Percentiles rank a stretch among this genome's conserved stretches.
phyloP scores from a whole-genome alignment of 176 grass and related monocot genomes.

The Panicum miliaceum region DNA sequence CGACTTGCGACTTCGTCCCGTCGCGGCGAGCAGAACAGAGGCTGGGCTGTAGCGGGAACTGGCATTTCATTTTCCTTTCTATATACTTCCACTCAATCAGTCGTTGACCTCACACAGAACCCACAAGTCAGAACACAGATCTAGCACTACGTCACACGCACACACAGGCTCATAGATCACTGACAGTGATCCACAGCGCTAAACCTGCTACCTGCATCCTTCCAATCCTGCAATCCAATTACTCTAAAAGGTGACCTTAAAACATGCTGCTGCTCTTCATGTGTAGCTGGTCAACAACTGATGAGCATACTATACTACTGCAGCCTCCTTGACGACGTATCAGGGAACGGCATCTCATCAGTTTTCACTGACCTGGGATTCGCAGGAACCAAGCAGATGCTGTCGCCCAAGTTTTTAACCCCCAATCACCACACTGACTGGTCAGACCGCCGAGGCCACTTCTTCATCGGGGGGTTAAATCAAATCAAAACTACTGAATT shows the following conservation, averaged over 20 bases:
- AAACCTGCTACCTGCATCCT: background rate
- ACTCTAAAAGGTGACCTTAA: background rate
- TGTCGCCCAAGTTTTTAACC: background rate
- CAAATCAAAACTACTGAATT: background rate
- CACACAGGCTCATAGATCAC: background rate
- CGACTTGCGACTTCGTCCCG: too few species aligned
- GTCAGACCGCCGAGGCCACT: background rate
- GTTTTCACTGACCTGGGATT: background rate
- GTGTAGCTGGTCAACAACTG: background rate
- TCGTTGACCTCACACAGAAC: background rate
- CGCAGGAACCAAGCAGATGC: background rate
- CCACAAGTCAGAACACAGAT: background rate
- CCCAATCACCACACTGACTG: background rate
- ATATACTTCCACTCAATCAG: background rate
- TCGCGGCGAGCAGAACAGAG: too few species aligned
- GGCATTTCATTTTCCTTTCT: background rate
- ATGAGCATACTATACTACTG: background rate
- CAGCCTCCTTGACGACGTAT: background rate
- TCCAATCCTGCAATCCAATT: too few species aligned
- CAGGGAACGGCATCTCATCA: background rate
- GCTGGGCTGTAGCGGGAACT: too few species aligned
- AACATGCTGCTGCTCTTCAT: background rate
- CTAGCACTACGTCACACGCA: background rate
- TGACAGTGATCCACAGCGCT: background rate
- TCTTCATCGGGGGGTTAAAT: conserved; percentile 23